phyloP scores from a whole-genome alignment of 179 eudicot species.

The Beta lomatogona region DNA sequence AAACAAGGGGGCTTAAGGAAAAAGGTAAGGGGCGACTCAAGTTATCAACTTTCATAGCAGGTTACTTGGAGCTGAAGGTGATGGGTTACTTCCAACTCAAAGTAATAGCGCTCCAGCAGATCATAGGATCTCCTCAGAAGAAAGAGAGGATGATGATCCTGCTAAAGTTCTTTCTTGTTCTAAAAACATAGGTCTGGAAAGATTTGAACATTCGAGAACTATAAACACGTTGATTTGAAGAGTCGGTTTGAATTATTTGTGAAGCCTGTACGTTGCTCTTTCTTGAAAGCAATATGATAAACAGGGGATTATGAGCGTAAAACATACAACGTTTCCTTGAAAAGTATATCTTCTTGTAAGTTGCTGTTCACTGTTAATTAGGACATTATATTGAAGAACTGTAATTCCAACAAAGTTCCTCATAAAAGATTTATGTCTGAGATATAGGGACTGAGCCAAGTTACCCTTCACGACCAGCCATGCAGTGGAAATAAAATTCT shows the following conservation, averaged over 20 bases:
- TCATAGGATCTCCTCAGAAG: not conserved
- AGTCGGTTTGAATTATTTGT: not conserved
- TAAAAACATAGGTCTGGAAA: too few relatives aligned
- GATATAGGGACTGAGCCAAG: not conserved
- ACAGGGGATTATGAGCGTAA: not conserved
- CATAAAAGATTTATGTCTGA: not conserved
- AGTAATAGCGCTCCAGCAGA: not conserved
- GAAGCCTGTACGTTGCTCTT: not conserved
- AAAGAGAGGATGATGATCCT: not conserved
- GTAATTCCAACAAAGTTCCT: not conserved
- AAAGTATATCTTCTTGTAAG: not conserved
- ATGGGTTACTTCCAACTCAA: not conserved
- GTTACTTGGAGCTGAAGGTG: not conserved
- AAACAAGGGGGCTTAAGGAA: not conserved
- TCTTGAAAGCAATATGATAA: not conserved
- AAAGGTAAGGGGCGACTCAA: not conserved
- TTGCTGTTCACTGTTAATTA: not conserved
- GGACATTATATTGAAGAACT: not conserved
- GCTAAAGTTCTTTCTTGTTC: not conserved
- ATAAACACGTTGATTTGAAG: too few relatives aligned
- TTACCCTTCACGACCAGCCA: slow-evolving; percentile 99
- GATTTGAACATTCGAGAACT: too few relatives aligned
- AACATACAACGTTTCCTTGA: not conserved
- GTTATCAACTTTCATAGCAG: not conserved
- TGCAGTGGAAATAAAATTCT: slow-evolving; percentile 97